phyloP scores from a whole-genome alignment of 2,329 filamentous ascomycete genomes.

The Samsoniella hepiali region DNA sequence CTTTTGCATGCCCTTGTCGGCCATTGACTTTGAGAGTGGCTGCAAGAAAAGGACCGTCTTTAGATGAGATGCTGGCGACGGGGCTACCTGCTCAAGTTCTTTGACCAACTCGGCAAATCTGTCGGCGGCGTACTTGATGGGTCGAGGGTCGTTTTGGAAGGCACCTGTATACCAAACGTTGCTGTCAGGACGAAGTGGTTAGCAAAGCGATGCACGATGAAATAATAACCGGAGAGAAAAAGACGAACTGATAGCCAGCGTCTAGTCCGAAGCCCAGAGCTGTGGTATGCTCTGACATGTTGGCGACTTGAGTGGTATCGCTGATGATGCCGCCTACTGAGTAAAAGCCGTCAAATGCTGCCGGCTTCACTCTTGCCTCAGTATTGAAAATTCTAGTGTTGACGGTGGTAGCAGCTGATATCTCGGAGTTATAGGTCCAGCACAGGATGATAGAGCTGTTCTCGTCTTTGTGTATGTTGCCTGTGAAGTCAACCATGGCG shows the following conservation, averaged over 20 bases:
- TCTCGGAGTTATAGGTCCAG: constrained; percentile 29
- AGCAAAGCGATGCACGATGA: not conserved
- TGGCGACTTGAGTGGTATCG: constrained; percentile 29
- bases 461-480: constrained; percentile 31
- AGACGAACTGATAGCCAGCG: constrained; percentile 26
- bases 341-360: not conserved
- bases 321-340: constrained; percentile 22
- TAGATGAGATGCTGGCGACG: constrained; percentile 11
- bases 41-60: constrained; percentile 29
- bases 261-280: constrained; percentile 32
- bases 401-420: not conserved
- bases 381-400: not conserved
- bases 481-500: constrained; percentile 33
- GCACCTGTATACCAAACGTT: constrained; percentile 37
- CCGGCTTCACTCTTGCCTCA: not conserved
- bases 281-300: constrained; percentile 29
- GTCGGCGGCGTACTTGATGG: constrained; percentile 33
- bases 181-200: constrained; percentile 17
- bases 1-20: constrained; percentile 29
- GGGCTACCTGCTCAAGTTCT: constrained; percentile 27
- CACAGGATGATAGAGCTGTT: constrained; percentile 33
- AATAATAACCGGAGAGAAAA: not conserved
- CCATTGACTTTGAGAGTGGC: constrained; percentile 32
- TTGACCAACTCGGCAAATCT: constrained; percentile 30
- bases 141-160: constrained; percentile 35